Conservation (phyloP, 75 land plant genomes). For the Picea sitchensis region DNA sequence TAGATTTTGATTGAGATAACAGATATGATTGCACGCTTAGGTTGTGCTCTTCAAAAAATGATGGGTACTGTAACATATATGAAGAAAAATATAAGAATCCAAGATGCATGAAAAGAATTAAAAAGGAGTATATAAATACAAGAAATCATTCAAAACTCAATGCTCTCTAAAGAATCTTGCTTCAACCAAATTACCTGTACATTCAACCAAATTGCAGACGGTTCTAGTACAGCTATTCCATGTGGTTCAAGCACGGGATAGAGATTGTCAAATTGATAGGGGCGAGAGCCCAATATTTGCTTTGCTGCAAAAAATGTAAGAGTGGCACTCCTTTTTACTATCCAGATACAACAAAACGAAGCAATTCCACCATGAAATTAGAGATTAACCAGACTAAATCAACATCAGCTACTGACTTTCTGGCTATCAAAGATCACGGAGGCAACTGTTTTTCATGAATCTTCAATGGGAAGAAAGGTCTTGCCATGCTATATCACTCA, state of each 20-base stretch:
- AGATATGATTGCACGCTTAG: constrained; percentile 18
- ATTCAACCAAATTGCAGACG: constrained; percentile 40
- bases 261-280: constrained; percentile 23
- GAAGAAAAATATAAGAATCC: neutral
- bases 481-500: too few species aligned
- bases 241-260: constrained; percentile 18
- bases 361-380: neutral
- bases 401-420: too few species aligned
- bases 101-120: neutral
- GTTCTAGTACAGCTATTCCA: constrained; percentile 12
- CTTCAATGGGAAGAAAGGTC: too few species aligned
- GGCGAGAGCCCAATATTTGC: constrained; percentile 31
- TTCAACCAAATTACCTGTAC: constrained; percentile 23
- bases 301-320: constrained; percentile 25
- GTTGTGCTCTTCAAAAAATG: constrained; percentile 59
- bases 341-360: neutral
- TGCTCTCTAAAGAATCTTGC: neutral
- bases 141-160: neutral
- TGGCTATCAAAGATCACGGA: too few species aligned
- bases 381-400: too few species aligned
- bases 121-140: neutral
- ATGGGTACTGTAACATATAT: constrained; percentile 49
- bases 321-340: neutral
- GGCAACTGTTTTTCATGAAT: too few species aligned
- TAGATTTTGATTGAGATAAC: neutral